A percentile compares a stretch with the other conserved stretches of the same genome.
Evolutionary conservation across 2,329 filamentous ascomycete genomes (phyloP).

Genomic region (Cladobotryum protrusum): DNA sequence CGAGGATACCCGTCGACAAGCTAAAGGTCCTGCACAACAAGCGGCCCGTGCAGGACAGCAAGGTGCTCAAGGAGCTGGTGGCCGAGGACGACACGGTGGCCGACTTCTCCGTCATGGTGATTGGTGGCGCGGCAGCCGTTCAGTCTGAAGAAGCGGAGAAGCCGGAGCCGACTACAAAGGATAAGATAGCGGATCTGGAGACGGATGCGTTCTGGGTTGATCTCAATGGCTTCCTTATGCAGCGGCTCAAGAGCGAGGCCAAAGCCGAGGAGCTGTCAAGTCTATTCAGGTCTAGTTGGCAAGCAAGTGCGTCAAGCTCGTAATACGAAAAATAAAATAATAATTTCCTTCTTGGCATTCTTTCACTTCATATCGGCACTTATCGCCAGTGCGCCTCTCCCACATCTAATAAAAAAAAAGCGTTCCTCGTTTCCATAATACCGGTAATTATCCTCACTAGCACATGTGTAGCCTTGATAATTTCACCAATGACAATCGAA

Average conservation of each 20-base stretch:
- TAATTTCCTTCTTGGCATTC: slow-evolving; percentile 1
- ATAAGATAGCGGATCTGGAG: slow-evolving; percentile 51
- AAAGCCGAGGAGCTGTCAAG: slow-evolving; percentile 57
- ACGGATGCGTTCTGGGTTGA: slow-evolving; percentile 82
- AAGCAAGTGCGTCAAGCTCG: slow-evolving; percentile 34
- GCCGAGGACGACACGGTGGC: slow-evolving; percentile 44
- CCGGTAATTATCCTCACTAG: slow-evolving; percentile 11
- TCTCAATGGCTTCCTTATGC: slow-evolving; percentile 70
- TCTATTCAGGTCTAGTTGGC: slow-evolving; percentile 68
- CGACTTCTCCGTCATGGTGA: slow-evolving; percentile 83
- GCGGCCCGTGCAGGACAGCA: slow-evolving; percentile 74
- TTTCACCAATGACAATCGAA: neutral
- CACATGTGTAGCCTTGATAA: slow-evolving; percentile 10
- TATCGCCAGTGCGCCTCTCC: slow-evolving; percentile 1
- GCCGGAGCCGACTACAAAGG: neutral
- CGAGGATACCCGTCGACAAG: slow-evolving; percentile 64
- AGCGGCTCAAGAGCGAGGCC: slow-evolving; percentile 67
- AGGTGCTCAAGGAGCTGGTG: slow-evolving; percentile 69
- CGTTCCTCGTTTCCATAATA: slow-evolving; percentile 4
- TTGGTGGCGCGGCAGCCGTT: slow-evolving; percentile 57
- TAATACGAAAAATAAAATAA: slow-evolving; percentile 10
- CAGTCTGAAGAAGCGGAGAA: slow-evolving; percentile 30
- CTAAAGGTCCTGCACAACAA: slow-evolving; percentile 82
- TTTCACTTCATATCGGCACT: neutral
- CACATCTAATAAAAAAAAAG: slow-evolving; percentile 6